Percentiles rank a stretch among this genome's conserved stretches.
Evolutionary conservation across 106 monocot species (phyloP).

Genomic region (Triglochin maritima): DNA sequence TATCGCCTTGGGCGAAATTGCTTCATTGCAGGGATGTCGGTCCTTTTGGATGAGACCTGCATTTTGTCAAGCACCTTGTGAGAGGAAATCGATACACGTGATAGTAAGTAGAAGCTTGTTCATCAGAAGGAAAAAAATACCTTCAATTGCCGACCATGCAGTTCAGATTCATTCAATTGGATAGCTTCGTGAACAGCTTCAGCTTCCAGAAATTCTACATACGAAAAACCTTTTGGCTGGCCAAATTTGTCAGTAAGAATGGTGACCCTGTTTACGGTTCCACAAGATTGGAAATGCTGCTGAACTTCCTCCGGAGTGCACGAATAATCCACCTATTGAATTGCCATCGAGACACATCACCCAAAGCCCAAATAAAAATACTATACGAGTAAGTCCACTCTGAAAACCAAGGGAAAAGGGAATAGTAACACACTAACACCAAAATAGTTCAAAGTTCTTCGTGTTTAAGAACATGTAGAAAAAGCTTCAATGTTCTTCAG

Average conservation of each 20-base stretch:
- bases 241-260: constrained; percentile 87
- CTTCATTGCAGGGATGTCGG: constrained; percentile 78
- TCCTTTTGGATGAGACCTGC: constrained; percentile 62
- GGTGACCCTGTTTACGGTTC: constrained; percentile 81
- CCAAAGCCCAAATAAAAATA: not conserved
- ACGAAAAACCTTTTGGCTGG: constrained; percentile 82
- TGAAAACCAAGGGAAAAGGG: too few relatives aligned
- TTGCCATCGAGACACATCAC: not conserved
- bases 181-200: constrained; percentile 86
- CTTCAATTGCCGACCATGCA: constrained; percentile 92
- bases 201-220: constrained; percentile 73
- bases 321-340: constrained; percentile 68
- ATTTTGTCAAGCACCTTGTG: not conserved
- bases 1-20: constrained; percentile 48
- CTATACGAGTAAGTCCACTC: too few relatives aligned
- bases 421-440: too few relatives aligned
- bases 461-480: too few relatives aligned
- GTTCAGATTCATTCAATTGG: constrained; percentile 68
- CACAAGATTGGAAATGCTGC: constrained; percentile 87
- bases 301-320: constrained; percentile 98
- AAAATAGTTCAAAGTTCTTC: too few relatives aligned
- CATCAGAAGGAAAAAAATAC: constrained; percentile 12
- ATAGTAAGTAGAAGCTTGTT: not conserved
- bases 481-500: too few relatives aligned
- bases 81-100: not conserved